Evolutionary conservation across 495 filamentous ascomycete genomes (phyloP).

Genomic region (Lepidopterella palustris): DNA sequence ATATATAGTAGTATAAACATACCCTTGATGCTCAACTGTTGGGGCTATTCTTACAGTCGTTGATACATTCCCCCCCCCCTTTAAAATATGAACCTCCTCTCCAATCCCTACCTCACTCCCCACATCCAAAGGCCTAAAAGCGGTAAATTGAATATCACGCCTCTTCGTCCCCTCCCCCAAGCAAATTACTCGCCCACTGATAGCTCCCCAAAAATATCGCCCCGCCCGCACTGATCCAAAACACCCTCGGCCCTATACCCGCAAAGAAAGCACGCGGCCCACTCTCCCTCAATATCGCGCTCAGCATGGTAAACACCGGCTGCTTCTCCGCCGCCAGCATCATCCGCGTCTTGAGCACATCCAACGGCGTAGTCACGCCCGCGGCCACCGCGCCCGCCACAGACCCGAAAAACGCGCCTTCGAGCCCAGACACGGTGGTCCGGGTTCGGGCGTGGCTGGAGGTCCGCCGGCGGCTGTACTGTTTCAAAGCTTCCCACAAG

Average conservation of each 20-base stretch:
- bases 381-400: constrained; percentile 80
- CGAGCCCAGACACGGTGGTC: constrained; percentile 62
- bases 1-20: constrained; percentile 24
- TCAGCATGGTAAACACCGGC: constrained; percentile 52
- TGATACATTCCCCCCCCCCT: background rate
- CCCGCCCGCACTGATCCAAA: constrained; percentile 92
- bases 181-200: constrained; percentile 75
- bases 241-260: constrained; percentile 78
- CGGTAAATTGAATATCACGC: no score
- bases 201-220: constrained; percentile 95
- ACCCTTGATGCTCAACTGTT: background rate
- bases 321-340: constrained; percentile 70
- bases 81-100: no score
- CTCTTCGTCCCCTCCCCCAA: constrained; percentile 44
- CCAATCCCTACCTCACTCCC: no score
- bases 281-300: constrained; percentile 58
- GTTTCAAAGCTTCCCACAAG: constrained; percentile 90
- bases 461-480: constrained; percentile 39
- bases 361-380: constrained; percentile 82
- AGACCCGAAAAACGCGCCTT: constrained; percentile 82
- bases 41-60: background rate
- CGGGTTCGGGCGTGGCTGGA: no score
- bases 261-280: constrained; percentile 77
- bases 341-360: constrained; percentile 93
- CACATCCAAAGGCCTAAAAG: no score